Base-by-base conservation (phyloP, 163 green algal genomes). In the Chlorella variabilis region DNA sequence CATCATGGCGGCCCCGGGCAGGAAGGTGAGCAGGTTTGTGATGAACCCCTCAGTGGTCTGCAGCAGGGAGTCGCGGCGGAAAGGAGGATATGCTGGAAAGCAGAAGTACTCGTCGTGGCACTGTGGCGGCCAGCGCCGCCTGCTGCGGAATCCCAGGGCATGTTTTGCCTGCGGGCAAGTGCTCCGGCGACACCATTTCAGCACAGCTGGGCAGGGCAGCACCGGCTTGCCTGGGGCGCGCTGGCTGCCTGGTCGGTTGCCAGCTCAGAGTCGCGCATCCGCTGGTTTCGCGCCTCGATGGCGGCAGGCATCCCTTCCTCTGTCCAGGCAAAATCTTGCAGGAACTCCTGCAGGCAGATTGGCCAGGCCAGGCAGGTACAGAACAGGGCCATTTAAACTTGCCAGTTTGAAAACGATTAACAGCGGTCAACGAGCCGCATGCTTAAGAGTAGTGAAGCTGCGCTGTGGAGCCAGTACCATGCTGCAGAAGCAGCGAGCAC, bases 281-380 rank as follows among this genome's bases (percentile, higher is more conserved):
- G 56, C 39, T 31, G 36, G n/a, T 71, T 65, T 23, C 73, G 73
- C 7, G 31, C 48, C 56, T 42, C 8, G 2, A 69, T 3, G 25
- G n/a, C 56, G 6, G 54, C 36, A 9, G 73, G 21, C 27, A 80
- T 56, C 25, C 18, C 56, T 1, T n/a, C 31, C 61, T 54, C 15
- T 9, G 75, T 81, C 75, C 75, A 81, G 61, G 13, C 38, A 27
- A 81, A 81, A 6, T 65, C 61, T 29, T 81, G 75, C 5, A 81
- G 48, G 34, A 75, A 66, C 31, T 62, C 61, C 75, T 81, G 75
- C 74, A 9, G 21, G 3, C 5, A 27, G n/a, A 23, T 15, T 33
- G n/a, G 42, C 15, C 4, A 41, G 3, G n/a, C 33, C 17, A 38
- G 4, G 3, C n/a, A 27, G 66, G 7, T 58, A 4, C 6, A 33